These are phyloP conservation scores for Chaetomium globosum DNA, from an alignment of 2,329 filamentous ascomycete genomes.

Conservation along the genomic window DNA sequence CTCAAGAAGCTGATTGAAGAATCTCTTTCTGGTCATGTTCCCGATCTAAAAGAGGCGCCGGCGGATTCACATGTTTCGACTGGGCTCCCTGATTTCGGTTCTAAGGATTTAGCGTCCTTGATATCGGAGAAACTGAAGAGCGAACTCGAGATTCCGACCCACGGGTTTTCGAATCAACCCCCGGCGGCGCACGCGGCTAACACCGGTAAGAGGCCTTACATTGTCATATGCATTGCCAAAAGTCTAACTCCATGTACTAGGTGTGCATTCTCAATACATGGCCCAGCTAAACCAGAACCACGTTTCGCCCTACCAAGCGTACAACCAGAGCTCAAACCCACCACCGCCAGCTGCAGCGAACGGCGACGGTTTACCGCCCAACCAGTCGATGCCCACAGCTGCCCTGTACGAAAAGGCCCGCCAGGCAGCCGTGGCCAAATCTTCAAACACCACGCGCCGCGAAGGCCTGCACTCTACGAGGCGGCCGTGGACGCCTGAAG, in stretches of 20 bases:
- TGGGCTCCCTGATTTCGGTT: constrained; percentile 22
- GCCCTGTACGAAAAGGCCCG: constrained; percentile 61
- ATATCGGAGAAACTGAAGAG: constrained; percentile 34
- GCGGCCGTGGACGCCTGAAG: constrained; percentile 83
- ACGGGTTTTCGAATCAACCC: constrained; percentile 29
- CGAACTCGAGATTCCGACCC: constrained; percentile 19
- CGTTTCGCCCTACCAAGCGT: constrained; percentile 27
- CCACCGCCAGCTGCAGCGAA: constrained; percentile 38
- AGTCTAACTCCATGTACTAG: constrained; percentile 17
- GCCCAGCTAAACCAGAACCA: constrained; percentile 29
- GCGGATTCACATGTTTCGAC: constrained; percentile 11
- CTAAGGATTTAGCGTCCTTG: constrained; percentile 33
- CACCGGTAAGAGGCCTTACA: constrained; percentile 18
- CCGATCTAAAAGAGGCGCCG: constrained; percentile 23
- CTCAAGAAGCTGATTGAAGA: constrained; percentile 34
- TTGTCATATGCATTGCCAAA: not conserved
- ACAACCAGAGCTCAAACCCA: constrained; percentile 39
- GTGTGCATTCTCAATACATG: constrained; percentile 27
- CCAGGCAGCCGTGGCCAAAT: constrained; percentile 61
- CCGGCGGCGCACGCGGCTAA: constrained; percentile 9
- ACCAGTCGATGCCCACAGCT: constrained; percentile 58
- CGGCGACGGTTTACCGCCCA: constrained; percentile 53
- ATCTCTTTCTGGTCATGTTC: constrained; percentile 26
- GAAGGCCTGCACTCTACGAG: constrained; percentile 65
- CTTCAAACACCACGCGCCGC: constrained; percentile 56